These are phyloP conservation scores for Beauveria asiatica DNA, from an alignment of 2,329 filamentous ascomycete species.

Conservation along the genomic window DNA sequence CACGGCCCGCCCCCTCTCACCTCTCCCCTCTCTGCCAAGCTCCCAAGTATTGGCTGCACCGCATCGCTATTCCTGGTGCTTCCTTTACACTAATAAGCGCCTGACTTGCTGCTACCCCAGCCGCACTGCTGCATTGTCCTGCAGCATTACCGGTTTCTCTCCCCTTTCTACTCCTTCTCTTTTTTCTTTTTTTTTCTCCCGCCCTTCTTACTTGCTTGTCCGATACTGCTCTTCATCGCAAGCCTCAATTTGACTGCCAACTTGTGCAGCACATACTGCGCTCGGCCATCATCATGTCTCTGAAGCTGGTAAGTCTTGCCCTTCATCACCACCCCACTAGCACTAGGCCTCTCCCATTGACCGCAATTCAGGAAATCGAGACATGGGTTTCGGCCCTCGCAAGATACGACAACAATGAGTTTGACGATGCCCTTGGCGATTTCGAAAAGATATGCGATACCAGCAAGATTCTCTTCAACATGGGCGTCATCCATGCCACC, in stretches of 20 bases:
- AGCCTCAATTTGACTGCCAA: not conserved
- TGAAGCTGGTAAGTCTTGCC: conserved; percentile 45
- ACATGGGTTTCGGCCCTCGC: conserved; percentile 90
- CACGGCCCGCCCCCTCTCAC: conserved; percentile 5
- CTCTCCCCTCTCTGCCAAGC: conserved; percentile 1
- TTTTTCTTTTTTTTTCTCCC: not conserved
- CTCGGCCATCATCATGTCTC: conserved; percentile 39
- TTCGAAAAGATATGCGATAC: conserved; percentile 89
- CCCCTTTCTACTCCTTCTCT: not conserved
- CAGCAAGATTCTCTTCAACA: conserved; percentile 97
- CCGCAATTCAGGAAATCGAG: conserved; percentile 74
- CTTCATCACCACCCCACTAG: not conserved
- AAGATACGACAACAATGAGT: conserved; percentile 95
- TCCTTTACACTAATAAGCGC: conserved; percentile 6
- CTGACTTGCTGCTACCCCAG: conserved; percentile 9
- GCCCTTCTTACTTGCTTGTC: not conserved
- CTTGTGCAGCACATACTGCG: conserved; percentile 7
- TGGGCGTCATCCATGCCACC: conserved; percentile 94
- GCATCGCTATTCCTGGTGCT: conserved; percentile 4
- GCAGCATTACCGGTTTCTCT: conserved; percentile 6
- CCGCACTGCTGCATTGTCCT: conserved; percentile 8
- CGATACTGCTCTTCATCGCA: not conserved
- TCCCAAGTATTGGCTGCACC: conserved; percentile 7
- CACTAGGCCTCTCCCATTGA: not conserved
- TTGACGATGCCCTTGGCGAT: conserved; percentile 75